phyloP scores from a whole-genome alignment of 2,329 filamentous ascomycete genomes.

The Xylariaceae sp. region DNA sequence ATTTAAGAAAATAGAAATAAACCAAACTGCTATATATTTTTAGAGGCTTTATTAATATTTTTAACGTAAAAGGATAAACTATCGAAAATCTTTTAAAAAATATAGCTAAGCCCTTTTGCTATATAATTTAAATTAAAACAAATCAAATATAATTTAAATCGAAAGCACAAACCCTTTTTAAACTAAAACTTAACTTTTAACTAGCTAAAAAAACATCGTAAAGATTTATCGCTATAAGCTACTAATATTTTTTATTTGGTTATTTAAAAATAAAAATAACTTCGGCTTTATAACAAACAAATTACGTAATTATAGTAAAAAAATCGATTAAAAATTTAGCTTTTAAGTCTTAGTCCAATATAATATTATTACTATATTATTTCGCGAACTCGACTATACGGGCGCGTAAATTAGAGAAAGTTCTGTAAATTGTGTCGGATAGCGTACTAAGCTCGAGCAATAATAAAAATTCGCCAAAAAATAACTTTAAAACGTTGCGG shows the following conservation, averaged over 20 bases:
- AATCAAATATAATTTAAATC: constrained; percentile 10
- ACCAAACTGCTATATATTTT: no score
- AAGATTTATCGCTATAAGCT: constrained; percentile 14
- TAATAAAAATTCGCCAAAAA: constrained; percentile 13
- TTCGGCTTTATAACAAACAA: constrained; percentile 15
- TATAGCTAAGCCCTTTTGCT: no score
- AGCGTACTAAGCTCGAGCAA: constrained; percentile 10
- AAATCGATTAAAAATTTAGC: constrained; percentile 7
- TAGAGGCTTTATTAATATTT: no score
- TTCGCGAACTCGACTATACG: neutral
- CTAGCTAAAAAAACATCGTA: constrained; percentile 13
- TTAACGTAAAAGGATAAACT: no score
- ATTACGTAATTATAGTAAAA: constrained; percentile 8
- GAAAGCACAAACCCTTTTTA: constrained; percentile 17
- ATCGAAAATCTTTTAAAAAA: no score
- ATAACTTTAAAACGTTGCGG: constrained; percentile 9
- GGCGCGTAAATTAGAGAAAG: constrained; percentile 10
- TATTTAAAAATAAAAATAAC: constrained; percentile 7
- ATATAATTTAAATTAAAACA: no score
- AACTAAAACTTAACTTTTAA: constrained; percentile 4
- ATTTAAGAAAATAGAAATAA: no score
- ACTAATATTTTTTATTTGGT: constrained; percentile 10
- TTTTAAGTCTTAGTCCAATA: constrained; percentile 4
- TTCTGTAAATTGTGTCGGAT: constrained; percentile 8
- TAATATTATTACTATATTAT: constrained; percentile 1